Evolutionary conservation across 257 asterid species (phyloP), one percentile per base, ranked within the genome.

Genomic region (Buddleja alternifolia): DNA sequence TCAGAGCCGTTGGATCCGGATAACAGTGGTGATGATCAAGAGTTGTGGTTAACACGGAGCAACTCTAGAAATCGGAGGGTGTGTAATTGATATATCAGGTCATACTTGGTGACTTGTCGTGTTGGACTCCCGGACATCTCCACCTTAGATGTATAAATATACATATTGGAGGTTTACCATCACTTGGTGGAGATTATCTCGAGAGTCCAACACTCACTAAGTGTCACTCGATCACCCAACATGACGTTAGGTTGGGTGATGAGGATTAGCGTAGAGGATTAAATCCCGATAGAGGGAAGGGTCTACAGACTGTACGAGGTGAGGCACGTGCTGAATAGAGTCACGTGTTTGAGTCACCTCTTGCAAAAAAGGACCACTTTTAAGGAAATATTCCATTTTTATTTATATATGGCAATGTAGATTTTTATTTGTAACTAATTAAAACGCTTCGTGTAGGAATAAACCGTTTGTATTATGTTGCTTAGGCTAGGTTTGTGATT

Each of bases 1-100:
- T 53, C 79, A 0, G 82, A 83, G 71, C 79, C 80, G 77, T 45
- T 64, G 56, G 86, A 80, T 73, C 51, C 37, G 29, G 69, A 63
- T 3, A 24, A 10, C 69, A 42, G 75, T 63, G 75, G 63, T 2
- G 82, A 67, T 8, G 82, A 70, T 47, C 79, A 29, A 47, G 65
- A 24, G 21, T 29, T 66, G 41, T 70, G 78, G 73, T 8, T 66
- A 12, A 37, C 14, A 15, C 57, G 73, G 47, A 4, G 57, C 63
- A 42, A 21, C 54, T 59, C 79, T 53, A 63, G 75, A 11, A 75
- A 82, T 74, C 73, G 71, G 20, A 69, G 69, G 72, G 75, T 25
- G 21, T 48, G 55, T 41, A 62, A 61, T 63, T 78, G 72, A 69
- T 37, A 42, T n/a, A n/a, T n/a, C n/a, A n/a, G n/a, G n/a, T n/a